phyloP scores from a whole-genome alignment of 768 basidiomycete species.

The Termitomyces sp. region DNA sequence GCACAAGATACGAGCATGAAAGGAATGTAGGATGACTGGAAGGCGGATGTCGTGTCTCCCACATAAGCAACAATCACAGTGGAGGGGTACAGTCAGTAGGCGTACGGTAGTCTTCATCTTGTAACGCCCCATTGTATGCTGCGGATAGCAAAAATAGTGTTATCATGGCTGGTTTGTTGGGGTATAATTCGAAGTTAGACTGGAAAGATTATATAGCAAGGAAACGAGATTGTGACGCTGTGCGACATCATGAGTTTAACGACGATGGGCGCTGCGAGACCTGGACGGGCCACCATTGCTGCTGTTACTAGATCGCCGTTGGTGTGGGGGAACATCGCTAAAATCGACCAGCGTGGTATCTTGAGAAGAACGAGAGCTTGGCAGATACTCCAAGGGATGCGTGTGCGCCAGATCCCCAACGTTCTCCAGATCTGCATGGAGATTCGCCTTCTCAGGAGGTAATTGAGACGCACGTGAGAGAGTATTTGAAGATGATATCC shows the following conservation, averaged over 20 bases:
- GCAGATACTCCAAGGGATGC: conserved; percentile 6
- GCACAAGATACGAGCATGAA: neutral
- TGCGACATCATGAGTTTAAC: conserved; percentile 11
- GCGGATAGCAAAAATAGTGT: neutral
- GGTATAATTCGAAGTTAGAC: conserved; percentile 8
- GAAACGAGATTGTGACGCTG: neutral
- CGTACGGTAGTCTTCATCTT: neutral
- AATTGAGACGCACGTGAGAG: conserved; percentile 18
- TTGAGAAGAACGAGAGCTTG: conserved; percentile 14
- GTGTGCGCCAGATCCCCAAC: conserved; percentile 17
- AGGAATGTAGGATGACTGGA: conserved; percentile 1
- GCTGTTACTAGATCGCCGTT: conserved; percentile 15
- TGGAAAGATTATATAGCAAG: conserved; percentile 6
- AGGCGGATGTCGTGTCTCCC: conserved; percentile 5
- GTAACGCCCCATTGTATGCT: neutral
- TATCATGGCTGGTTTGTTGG: neutral
- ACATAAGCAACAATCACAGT: neutral
- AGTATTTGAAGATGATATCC: conserved; percentile 18
- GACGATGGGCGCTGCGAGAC: conserved; percentile 18
- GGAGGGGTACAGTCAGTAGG: neutral
- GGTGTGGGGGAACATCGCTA: conserved; percentile 17
- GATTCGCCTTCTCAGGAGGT: conserved; percentile 43
- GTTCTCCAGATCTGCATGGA: conserved; percentile 29
- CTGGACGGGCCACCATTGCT: conserved; percentile 16
- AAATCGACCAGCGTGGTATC: conserved; percentile 16